Evolutionary conservation across 208 protist species (phyloP).

Genomic region (Jaenimonas drosophilae): DNA sequence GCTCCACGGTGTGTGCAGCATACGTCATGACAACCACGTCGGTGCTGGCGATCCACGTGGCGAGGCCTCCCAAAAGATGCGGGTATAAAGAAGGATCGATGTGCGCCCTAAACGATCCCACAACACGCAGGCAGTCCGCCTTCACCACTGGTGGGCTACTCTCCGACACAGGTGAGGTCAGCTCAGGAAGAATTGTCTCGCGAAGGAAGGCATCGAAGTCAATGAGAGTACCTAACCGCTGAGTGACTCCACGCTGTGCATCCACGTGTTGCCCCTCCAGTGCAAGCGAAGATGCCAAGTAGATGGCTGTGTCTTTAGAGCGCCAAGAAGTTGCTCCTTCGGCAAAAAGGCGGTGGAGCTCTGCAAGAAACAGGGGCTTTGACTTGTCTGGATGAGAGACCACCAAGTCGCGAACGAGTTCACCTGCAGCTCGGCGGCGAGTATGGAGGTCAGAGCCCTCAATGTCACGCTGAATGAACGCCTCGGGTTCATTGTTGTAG

Average conservation of each 20-base stretch:
- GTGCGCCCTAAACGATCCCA: constrained; percentile 91
- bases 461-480: constrained; percentile 95
- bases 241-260: constrained; percentile 37
- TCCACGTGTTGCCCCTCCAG: constrained; percentile 61
- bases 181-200: constrained; percentile 81
- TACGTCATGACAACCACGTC: constrained; percentile 91
- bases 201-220: constrained; percentile 84
- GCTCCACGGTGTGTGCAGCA: constrained; percentile 87
- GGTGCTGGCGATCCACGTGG: constrained; percentile 45
- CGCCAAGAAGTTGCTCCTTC: constrained; percentile 75
- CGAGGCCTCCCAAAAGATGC: constrained; percentile 55
- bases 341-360: constrained; percentile 43
- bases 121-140: constrained; percentile 93
- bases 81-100: constrained; percentile 31
- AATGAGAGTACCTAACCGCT: constrained; percentile 67
- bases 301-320: constrained; percentile 95
- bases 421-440: constrained; percentile 82
- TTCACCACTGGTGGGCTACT: constrained; percentile 82
- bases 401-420: constrained; percentile 88
- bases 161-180: constrained; percentile 31
- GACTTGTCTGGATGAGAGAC: constrained; percentile 48
- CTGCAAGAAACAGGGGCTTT: constrained; percentile 46
- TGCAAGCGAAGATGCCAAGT: constrained; percentile 88
- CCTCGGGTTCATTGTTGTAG: constrained; percentile 90
- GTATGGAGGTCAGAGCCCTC: constrained; percentile 94